phyloP scores from a whole-genome alignment of 2,329 filamentous ascomycete genomes.

The Aaosphaeria pasadenensis region DNA sequence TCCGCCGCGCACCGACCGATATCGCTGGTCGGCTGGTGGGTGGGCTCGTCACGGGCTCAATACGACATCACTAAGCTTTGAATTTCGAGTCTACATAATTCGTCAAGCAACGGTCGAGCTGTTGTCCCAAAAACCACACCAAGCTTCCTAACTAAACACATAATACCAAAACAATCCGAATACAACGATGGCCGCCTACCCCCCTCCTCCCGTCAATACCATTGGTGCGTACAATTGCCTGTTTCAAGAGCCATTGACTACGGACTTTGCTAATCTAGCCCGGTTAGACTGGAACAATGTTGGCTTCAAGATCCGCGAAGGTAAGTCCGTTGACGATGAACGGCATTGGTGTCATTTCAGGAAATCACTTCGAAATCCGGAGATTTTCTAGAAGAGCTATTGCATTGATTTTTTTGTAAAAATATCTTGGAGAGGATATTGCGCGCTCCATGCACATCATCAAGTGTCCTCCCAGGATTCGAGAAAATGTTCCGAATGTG shows the following conservation, averaged over 20 bases:
- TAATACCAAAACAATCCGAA: not conserved
- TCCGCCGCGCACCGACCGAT: too few relatives aligned
- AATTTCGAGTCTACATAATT: too few relatives aligned
- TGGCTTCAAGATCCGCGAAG: constrained; percentile 89
- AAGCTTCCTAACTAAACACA: too few relatives aligned
- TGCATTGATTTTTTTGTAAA: not conserved
- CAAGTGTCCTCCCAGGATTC: not conserved
- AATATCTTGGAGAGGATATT: too few relatives aligned
- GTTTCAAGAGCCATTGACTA: not conserved
- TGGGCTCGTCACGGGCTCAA: too few relatives aligned
- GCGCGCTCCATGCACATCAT: too few relatives aligned
- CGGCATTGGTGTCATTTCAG: too few relatives aligned
- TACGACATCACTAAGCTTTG: too few relatives aligned
- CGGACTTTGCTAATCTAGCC: too few relatives aligned
- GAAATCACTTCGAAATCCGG: not conserved
- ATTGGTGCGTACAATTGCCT: constrained; percentile 53
- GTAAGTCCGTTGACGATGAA: constrained; percentile 43
- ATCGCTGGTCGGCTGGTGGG: too few relatives aligned
- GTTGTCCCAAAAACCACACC: too few relatives aligned
- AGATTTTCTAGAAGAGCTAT: not conserved
- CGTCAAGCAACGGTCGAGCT: too few relatives aligned
- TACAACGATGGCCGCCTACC: constrained; percentile 42
- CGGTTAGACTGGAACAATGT: constrained; percentile 80
- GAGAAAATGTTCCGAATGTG: not conserved
- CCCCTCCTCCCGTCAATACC: constrained; percentile 72